Evolutionary conservation across 352 stramenopile genomes (phyloP), one percentile per base, ranked within the genome.

Genomic region (Phytophthora idaei): DNA sequence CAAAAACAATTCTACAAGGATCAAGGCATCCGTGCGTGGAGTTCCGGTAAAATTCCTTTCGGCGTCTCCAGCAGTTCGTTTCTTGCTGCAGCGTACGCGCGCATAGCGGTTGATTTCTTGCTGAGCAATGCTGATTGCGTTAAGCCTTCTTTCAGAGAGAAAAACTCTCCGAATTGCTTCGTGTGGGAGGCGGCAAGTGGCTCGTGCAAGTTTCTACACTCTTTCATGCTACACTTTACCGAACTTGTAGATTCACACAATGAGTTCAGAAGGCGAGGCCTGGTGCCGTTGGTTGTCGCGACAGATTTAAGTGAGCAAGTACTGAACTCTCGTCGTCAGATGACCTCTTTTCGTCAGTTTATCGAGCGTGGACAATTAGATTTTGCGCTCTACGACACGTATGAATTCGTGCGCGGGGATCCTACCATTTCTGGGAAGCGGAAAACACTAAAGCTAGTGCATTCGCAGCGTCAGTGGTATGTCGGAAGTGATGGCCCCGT

Each of bases 181-280:
- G 84, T 95, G n/a, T 92, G 83, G 80, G 87, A 95, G 54, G 85
- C 85, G 39, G 87, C 85, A 3, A 93, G 87, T 47, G 87, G 85
- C 3, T 93, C 85, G 11, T 95, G 87, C 69, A 95, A 95, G 59
- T 90, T 95, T 46, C 70, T 92, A 11, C 79, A 91, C 51, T 61
- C 81, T 0, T 93, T 95, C 44, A 49, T 93, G 57, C 57, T 85
- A 31, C 81, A 92, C 46, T 92, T 95, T 25, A 82, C 76, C 34
- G 64, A 73, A 1, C 48, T 92, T 4, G 57, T 90, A 10, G 52
- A 53, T 5, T 41, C 42, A 29, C 15, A 71, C 14, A 51, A 60
- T 9, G 70, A 66, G 14, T 74, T 86, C 48, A 53, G 71, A 37
- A 53, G 57, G 0, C 64, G 67, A 17, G 65, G 65, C 0, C 41